Evolutionary conservation across 257 asterid species (phyloP).

Genomic region (Asclepias syriaca): DNA sequence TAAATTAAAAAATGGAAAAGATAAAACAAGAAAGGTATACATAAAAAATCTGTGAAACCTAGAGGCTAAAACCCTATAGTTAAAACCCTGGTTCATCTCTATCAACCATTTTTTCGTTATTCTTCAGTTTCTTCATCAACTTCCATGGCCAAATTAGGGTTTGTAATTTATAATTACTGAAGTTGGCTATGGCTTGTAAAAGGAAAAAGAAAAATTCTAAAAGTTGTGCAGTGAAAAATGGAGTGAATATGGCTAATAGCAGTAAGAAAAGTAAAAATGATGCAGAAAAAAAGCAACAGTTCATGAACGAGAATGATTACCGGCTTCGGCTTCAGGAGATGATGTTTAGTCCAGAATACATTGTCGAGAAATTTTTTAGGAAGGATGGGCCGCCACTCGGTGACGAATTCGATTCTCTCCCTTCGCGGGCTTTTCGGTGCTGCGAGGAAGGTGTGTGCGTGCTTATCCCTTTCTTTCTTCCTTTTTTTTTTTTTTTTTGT

Average conservation of each 20-base stretch:
- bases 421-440: slow-evolving; percentile 46
- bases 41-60: neutral
- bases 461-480: no score
- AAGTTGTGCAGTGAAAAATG: slow-evolving; percentile 18
- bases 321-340: slow-evolving; percentile 68
- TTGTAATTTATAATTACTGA: neutral
- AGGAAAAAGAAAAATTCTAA: slow-evolving; percentile 25
- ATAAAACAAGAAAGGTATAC: neutral
- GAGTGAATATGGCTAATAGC: slow-evolving; percentile 16
- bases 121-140: neutral
- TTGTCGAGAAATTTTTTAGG: slow-evolving; percentile 60
- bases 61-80: slow-evolving; percentile 66
- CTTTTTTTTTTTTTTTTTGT: neutral
- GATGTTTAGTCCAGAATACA: slow-evolving; percentile 55
- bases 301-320: slow-evolving; percentile 54
- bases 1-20: neutral
- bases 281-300: slow-evolving; percentile 37
- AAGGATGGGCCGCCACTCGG: slow-evolving; percentile 94
- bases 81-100: slow-evolving; percentile 34
- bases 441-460: slow-evolving; percentile 9
- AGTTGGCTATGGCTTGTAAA: slow-evolving; percentile 34
- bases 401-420: slow-evolving; percentile 61
- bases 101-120: slow-evolving; percentile 28
- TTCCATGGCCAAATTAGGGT: slow-evolving; percentile 27
- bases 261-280: slow-evolving; percentile 13